phyloP scores from a whole-genome alignment of 345 rosid genomes.

The Eucalyptus tenuipes region DNA sequence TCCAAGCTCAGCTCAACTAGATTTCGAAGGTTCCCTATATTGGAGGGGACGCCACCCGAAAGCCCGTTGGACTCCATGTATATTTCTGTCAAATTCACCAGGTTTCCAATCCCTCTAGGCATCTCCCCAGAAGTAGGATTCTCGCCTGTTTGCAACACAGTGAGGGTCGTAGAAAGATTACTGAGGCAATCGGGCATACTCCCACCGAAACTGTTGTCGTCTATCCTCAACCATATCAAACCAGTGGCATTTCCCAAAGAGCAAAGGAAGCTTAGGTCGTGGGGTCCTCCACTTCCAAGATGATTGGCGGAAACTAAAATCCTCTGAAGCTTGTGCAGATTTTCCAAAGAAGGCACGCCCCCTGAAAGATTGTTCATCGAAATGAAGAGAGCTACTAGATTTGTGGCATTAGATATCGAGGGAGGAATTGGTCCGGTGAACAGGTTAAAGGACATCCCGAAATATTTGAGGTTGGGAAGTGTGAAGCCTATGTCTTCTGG shows the following conservation, averaged over 20 bases:
- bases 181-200: background rate
- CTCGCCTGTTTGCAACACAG: fast-evolving
- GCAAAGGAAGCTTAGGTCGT: too few species aligned
- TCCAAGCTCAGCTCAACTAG: fast-evolving
- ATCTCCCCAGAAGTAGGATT: background rate
- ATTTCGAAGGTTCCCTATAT: background rate
- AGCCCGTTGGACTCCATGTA: fast-evolving
- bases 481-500: too few species aligned
- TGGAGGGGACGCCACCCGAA: fast-evolving
- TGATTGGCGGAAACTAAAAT: fast-evolving
- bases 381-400: too few species aligned
- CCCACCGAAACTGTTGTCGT: fast-evolving
- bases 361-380: too few species aligned
- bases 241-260: fast-evolving
- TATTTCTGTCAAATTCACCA: background rate
- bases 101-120: background rate
- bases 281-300: too few species aligned
- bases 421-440: fast-evolving
- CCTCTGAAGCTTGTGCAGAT: too few species aligned
- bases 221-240: fast-evolving
- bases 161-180: background rate
- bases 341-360: too few species aligned
- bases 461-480: fast-evolving
- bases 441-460: fast-evolving
- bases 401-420: too few species aligned